These are phyloP conservation scores for Arctostaphylos glauca DNA, from an alignment of 148 eudicot species.

Conservation along the genomic window DNA sequence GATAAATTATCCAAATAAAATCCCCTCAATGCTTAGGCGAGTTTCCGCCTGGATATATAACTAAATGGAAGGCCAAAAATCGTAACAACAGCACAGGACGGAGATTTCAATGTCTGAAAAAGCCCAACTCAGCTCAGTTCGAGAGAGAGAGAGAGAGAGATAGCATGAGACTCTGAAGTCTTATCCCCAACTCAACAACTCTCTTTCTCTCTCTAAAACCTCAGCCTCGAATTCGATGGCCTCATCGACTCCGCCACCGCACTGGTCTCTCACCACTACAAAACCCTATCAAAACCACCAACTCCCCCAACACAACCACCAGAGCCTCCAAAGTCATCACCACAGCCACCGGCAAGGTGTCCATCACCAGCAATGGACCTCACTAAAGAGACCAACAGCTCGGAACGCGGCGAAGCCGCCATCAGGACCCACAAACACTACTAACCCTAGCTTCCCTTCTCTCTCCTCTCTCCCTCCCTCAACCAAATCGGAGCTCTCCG, in stretches of 20 bases:
- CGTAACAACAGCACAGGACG: background rate
- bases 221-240: slow-evolving; percentile 49
- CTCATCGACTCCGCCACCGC: slow-evolving; percentile 71
- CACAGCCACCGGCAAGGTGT: slow-evolving; percentile 27
- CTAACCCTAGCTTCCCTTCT: slow-evolving; percentile 21
- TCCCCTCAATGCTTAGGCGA: too few relatives aligned
- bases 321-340: slow-evolving; percentile 32
- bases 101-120: background rate
- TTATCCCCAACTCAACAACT: background rate
- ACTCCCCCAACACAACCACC: slow-evolving; percentile 14
- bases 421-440: slow-evolving; percentile 25
- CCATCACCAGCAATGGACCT: slow-evolving; percentile 21
- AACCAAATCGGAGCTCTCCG: slow-evolving; percentile 45
- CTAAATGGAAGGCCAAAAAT: background rate
- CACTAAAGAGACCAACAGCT: slow-evolving; percentile 28
- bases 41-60: too few relatives aligned
- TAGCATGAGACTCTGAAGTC: background rate
- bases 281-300: slow-evolving; percentile 56
- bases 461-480: slow-evolving; percentile 30
- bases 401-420: slow-evolving; percentile 23
- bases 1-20: too few relatives aligned
- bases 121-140: background rate
- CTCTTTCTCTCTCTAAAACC: background rate
- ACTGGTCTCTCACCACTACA: slow-evolving; percentile 53
- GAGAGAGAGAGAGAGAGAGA: background rate